These are phyloP conservation scores for Dillenia suffruticosa DNA, from an alignment of 164 flowering plant species.

Conservation along the genomic window DNA sequence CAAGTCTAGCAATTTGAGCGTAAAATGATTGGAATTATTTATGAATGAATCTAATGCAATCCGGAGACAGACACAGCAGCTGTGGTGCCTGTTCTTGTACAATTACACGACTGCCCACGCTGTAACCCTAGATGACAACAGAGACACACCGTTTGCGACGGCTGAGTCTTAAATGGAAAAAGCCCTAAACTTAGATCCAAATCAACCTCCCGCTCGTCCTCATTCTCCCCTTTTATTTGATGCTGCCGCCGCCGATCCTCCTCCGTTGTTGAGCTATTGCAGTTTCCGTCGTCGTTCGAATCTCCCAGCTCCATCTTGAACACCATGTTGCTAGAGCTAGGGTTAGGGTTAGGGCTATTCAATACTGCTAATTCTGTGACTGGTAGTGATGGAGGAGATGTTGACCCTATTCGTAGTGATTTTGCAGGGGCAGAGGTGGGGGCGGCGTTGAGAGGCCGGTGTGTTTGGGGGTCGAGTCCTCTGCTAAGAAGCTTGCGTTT, in stretches of 20 bases:
- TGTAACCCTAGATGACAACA: constrained; percentile 37
- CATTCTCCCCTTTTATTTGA: too few species aligned
- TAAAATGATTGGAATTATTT: too few species aligned
- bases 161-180: constrained; percentile 7
- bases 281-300: background rate
- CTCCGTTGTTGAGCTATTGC: constrained; percentile 5
- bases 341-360: constrained; percentile 8
- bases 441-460: constrained; percentile 35
- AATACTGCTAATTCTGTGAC: background rate
- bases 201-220: constrained; percentile 15
- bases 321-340: background rate
- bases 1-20: too few species aligned
- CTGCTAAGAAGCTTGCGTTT: constrained; percentile 45
- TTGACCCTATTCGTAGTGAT: background rate
- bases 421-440: constrained; percentile 5
- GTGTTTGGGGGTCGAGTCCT: constrained; percentile 51
- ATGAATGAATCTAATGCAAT: too few species aligned
- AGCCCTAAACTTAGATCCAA: constrained; percentile 37
- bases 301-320: background rate
- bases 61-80: background rate
- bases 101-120: constrained; percentile 4
- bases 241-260: constrained; percentile 4
- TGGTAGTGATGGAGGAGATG: constrained; percentile 6
- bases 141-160: constrained; percentile 15
- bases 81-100: background rate